These are phyloP conservation scores for Fusarium chuoi DNA, from an alignment of 2,329 filamentous ascomycete species.

Conservation along the genomic window DNA sequence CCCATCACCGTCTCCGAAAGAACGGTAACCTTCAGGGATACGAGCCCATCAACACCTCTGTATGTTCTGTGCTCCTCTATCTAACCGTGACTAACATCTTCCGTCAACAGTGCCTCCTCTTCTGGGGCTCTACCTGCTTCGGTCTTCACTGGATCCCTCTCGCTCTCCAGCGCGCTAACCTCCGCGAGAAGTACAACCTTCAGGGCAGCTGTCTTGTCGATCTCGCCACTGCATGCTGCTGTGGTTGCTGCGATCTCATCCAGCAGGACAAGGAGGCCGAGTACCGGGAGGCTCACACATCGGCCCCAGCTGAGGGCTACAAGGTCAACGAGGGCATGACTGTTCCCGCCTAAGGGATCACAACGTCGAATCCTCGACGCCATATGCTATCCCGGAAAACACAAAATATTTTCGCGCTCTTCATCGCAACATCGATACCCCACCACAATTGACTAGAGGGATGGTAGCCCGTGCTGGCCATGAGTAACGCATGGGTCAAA, in stretches of 20 bases:
- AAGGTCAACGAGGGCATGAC: slow-evolving; percentile 39
- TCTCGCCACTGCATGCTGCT: slow-evolving; percentile 57
- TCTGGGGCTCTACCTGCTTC: slow-evolving; percentile 54
- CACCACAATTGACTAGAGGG: neutral
- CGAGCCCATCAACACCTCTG: slow-evolving; percentile 59
- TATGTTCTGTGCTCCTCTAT: slow-evolving; percentile 18
- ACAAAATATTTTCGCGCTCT: slow-evolving; percentile 4
- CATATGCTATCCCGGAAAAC: neutral
- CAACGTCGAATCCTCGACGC: neutral
- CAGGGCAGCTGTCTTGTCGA: slow-evolving; percentile 57
- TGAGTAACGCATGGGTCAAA: neutral
- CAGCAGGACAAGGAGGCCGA: slow-evolving; percentile 61
- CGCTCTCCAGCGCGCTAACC: slow-evolving; percentile 57
- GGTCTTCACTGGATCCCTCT: slow-evolving; percentile 56
- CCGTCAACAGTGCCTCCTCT: slow-evolving; percentile 53
- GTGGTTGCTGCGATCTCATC: slow-evolving; percentile 56
- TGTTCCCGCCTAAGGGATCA: slow-evolving; percentile 11
- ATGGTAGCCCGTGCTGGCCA: neutral
- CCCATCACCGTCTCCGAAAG: slow-evolving; percentile 57
- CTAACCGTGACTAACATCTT: neutral
- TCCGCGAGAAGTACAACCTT: slow-evolving; percentile 58
- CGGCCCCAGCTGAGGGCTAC: slow-evolving; percentile 28
- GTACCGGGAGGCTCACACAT: slow-evolving; percentile 46
- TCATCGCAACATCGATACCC: slow-evolving; percentile 34
- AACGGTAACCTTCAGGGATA: slow-evolving; percentile 55